Conservation (phyloP, 192 early-diverging fungal genomes). For the Podila epigama region DNA sequence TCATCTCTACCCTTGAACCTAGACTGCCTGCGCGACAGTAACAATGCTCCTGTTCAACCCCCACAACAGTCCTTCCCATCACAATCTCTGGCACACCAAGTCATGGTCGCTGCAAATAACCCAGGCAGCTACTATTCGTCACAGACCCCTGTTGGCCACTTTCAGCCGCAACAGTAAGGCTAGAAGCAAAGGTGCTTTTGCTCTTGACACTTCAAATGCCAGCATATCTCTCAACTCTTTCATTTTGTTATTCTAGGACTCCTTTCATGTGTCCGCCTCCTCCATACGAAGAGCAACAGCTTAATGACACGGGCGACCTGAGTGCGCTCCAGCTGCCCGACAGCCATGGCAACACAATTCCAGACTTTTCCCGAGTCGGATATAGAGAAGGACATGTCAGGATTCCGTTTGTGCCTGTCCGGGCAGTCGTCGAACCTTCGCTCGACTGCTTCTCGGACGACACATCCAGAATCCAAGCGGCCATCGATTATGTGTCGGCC, state of each 20-base stretch:
- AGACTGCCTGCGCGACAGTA: slow-evolving; percentile 25
- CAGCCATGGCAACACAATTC: slow-evolving; percentile 13
- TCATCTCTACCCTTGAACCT: neutral
- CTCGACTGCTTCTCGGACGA: slow-evolving; percentile 22
- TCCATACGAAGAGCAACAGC: neutral
- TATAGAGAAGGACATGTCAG: slow-evolving; percentile 41
- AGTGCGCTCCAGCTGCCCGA: slow-evolving; percentile 19
- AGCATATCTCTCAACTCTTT: neutral
- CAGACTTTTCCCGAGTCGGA: slow-evolving; percentile 40
- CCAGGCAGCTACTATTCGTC: slow-evolving; percentile 8
- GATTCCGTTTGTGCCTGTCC: slow-evolving; percentile 32
- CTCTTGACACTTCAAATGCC: neutral
- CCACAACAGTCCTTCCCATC: slow-evolving; percentile 35
- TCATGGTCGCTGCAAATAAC: slow-evolving; percentile 29
- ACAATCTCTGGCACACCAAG: slow-evolving; percentile 24
- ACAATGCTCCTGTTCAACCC: slow-evolving; percentile 12
- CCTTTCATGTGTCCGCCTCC: slow-evolving; percentile 12
- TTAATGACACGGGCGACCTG: slow-evolving; percentile 6
- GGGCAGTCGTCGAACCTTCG: slow-evolving; percentile 32
- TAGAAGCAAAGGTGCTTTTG: neutral
- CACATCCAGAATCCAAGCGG: slow-evolving; percentile 26
- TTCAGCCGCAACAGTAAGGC: neutral
- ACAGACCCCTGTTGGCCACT: neutral
- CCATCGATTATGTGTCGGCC: slow-evolving; percentile 23
- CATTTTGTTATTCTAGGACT: neutral